phyloP scores from a whole-genome alignment of 148 eudicot species.

The Diospyros kaki region DNA sequence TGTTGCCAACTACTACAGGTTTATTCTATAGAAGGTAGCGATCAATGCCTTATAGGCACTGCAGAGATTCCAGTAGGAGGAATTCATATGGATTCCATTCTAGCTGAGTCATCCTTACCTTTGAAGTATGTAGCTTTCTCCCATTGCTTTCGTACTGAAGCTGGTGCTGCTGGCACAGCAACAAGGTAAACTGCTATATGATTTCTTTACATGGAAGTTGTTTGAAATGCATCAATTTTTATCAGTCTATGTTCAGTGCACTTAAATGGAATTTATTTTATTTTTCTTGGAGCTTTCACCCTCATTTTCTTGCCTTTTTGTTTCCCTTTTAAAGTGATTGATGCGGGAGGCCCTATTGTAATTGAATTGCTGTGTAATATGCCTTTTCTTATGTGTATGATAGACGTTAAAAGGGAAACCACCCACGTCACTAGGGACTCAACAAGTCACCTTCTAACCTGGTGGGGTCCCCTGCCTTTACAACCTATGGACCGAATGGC shows the following conservation, averaged over 20 bases:
- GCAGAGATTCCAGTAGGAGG: conserved; percentile 15
- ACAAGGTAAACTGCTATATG: conserved; percentile 48
- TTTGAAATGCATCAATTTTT: neutral
- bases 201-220: neutral
- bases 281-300: neutral
- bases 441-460: too few relatives aligned
- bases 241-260: neutral
- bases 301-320: neutral
- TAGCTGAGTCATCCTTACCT: conserved; percentile 8
- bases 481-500: too few relatives aligned
- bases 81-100: conserved; percentile 20
- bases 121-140: conserved; percentile 43
- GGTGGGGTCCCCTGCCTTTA: too few relatives aligned
- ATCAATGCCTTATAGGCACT: conserved; percentile 12
- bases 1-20: conserved; percentile 7
- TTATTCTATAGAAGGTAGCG: conserved; percentile 10
- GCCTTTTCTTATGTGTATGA: too few relatives aligned
- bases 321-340: neutral
- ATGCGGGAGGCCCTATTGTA: neutral
- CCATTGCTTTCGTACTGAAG: conserved; percentile 97
- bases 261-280: neutral
- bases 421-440: too few relatives aligned
- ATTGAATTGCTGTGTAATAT: neutral
- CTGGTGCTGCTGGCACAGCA: conserved; percentile 93
- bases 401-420: too few relatives aligned